These are phyloP conservation scores for Helenozyma rhizophorensis DNA, from an alignment of 805 yeast species.

Conservation along the genomic window DNA sequence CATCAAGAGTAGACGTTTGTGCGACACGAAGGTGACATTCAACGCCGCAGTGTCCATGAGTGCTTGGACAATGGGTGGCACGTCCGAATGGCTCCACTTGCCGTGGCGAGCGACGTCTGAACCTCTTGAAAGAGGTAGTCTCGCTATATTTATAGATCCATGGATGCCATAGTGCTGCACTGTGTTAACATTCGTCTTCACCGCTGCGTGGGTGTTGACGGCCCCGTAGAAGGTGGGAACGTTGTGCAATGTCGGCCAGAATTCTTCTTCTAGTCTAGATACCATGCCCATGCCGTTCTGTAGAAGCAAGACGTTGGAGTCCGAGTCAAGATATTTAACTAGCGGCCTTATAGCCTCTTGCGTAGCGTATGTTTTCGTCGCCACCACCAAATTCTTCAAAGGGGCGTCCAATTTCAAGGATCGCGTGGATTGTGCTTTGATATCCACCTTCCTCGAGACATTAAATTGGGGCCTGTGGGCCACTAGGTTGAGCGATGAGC, in stretches of 20 bases:
- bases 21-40: constrained; percentile 26
- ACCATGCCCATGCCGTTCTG: constrained; percentile 84
- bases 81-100: constrained; percentile 1
- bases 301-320: constrained; percentile 59
- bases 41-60: constrained; percentile 21
- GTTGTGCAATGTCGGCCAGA: constrained; percentile 46
- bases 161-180: constrained; percentile 63
- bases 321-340: constrained; percentile 41
- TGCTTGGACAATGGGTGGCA: constrained; percentile 13
- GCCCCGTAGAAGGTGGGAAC: constrained; percentile 69
- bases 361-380: constrained; percentile 81
- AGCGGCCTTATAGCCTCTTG: constrained; percentile 56
- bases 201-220: constrained; percentile 81
- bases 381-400: constrained; percentile 60
- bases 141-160: constrained; percentile 55
- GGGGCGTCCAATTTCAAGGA: too few relatives aligned
- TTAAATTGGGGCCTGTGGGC: too few relatives aligned
- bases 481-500: constrained; percentile 35
- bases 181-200: constrained; percentile 32
- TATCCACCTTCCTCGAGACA: constrained; percentile 16
- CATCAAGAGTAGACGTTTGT: constrained; percentile 44
- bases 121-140: too few relatives aligned
- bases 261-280: constrained; percentile 43
- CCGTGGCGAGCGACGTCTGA: constrained; percentile 13
- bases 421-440: too few relatives aligned